Conservation (phyloP, 2,329 filamentous ascomycete species). For the Monosporascus cannonballus region DNA sequence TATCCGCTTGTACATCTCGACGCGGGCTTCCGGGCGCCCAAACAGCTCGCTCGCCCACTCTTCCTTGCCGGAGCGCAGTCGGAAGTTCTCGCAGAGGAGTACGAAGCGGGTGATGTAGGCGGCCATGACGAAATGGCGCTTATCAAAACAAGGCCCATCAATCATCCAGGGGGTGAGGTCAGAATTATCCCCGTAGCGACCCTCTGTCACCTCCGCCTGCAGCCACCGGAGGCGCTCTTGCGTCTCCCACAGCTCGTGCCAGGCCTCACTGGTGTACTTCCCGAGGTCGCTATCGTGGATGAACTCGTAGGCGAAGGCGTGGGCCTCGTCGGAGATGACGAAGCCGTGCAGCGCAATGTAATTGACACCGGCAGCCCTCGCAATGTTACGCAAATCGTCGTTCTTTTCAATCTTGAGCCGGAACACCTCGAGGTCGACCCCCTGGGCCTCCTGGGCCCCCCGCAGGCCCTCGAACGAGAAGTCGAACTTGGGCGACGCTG, state of each 20-base stretch:
- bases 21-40: slow-evolving; percentile 10
- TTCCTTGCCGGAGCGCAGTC: slow-evolving; percentile 11
- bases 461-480: too few relatives aligned
- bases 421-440: too few relatives aligned
- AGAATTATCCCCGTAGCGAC: neutral
- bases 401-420: too few relatives aligned
- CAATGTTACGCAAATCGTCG: neutral
- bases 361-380: neutral
- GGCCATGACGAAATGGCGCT: slow-evolving; percentile 3
- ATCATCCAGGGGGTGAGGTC: neutral
- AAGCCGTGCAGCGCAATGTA: too few relatives aligned
- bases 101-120: slow-evolving; percentile 22
- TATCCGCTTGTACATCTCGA: slow-evolving; percentile 19
- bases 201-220: neutral
- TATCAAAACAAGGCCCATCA: neutral
- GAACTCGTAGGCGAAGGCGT: neutral
- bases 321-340: too few relatives aligned
- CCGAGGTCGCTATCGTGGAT: neutral
- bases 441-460: too few relatives aligned
- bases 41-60: slow-evolving; percentile 15
- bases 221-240: neutral
- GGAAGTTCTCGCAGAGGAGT: slow-evolving; percentile 17
- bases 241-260: neutral
- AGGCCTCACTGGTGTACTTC: neutral
- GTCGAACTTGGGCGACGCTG: too few relatives aligned